Conservation (phyloP, 179 eudicot genomes). For the Nepenthes alata region DNA sequence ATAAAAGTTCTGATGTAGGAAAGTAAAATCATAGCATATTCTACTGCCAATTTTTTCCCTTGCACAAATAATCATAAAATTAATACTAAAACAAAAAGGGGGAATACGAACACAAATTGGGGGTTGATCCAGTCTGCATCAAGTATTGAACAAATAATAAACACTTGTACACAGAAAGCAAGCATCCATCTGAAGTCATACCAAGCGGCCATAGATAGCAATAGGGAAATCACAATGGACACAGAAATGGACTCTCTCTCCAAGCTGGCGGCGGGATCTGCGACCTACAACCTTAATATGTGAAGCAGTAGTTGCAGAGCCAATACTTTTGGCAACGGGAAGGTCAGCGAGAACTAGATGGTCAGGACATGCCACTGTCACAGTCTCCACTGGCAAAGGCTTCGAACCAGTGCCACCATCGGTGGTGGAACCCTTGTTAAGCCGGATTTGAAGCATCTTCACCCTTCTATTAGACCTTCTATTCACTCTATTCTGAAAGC, state of each 20-base stretch:
- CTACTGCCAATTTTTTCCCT: too few species aligned
- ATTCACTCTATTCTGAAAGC: not conserved
- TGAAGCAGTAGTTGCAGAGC: slow-evolving; percentile 46
- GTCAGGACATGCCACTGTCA: slow-evolving; percentile 91
- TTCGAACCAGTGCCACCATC: slow-evolving; percentile 50
- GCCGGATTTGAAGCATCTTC: slow-evolving; percentile 81
- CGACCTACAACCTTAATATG: slow-evolving; percentile 72
- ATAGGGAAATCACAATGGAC: slow-evolving; percentile 91
- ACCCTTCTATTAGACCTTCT: not conserved
- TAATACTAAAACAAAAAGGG: too few species aligned
- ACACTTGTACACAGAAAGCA: too few species aligned
- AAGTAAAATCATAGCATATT: too few species aligned
- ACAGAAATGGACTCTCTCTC: slow-evolving; percentile 93
- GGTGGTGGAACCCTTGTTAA: slow-evolving; percentile 54
- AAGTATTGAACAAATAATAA: too few species aligned
- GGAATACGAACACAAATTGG: too few species aligned
- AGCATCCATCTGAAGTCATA: slow-evolving; percentile 11
- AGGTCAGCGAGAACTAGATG: slow-evolving; percentile 91
- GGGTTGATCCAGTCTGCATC: too few species aligned
- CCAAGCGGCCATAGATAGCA: slow-evolving; percentile 94
- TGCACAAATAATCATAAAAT: too few species aligned
- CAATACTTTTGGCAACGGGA: slow-evolving; percentile 88
- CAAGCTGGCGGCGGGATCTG: slow-evolving; percentile 72
- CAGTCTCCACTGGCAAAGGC: slow-evolving; percentile 40
- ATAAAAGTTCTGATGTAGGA: too few species aligned